phyloP scores from a whole-genome alignment of 352 stramenopile species.

The Discostella stelligera region DNA sequence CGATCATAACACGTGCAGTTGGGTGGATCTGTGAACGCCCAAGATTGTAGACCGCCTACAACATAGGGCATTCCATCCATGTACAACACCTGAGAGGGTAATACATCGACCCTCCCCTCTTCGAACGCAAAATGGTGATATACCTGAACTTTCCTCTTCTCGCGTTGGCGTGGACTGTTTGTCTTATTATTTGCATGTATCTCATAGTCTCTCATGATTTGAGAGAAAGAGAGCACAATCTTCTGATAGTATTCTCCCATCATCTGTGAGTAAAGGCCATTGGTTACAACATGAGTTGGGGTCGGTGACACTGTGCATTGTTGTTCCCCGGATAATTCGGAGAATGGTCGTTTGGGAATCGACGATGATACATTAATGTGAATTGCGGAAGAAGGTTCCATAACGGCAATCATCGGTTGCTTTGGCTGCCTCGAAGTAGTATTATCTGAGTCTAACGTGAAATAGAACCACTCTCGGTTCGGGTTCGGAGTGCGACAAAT shows the following conservation, averaged over 20 bases:
- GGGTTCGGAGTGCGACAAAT: conserved; percentile 8
- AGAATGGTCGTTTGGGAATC: not conserved
- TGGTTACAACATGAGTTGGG: not conserved
- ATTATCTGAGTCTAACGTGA: not conserved
- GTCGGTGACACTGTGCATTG: not conserved
- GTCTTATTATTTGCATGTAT: not conserved
- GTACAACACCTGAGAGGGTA: not conserved
- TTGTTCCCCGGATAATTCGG: not conserved
- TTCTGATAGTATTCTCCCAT: not conserved
- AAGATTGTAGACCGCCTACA: not conserved
- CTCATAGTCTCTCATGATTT: not conserved
- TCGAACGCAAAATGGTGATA: not conserved
- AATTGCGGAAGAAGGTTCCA: not conserved
- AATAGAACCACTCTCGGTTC: conserved; percentile 16
- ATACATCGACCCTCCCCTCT: not conserved
- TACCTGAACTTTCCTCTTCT: not conserved
- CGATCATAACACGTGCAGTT: conserved; percentile 15
- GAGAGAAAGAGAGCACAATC: not conserved
- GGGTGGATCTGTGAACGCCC: not conserved
- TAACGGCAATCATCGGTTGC: conserved; percentile 4
- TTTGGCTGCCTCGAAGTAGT: conserved; percentile 4
- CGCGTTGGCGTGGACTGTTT: not conserved
- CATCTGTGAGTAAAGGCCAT: not conserved
- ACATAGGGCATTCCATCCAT: not conserved
- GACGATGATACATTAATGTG: not conserved